Conservation (phyloP, 116 monocot genomes). For the Thalassia testudinum region DNA sequence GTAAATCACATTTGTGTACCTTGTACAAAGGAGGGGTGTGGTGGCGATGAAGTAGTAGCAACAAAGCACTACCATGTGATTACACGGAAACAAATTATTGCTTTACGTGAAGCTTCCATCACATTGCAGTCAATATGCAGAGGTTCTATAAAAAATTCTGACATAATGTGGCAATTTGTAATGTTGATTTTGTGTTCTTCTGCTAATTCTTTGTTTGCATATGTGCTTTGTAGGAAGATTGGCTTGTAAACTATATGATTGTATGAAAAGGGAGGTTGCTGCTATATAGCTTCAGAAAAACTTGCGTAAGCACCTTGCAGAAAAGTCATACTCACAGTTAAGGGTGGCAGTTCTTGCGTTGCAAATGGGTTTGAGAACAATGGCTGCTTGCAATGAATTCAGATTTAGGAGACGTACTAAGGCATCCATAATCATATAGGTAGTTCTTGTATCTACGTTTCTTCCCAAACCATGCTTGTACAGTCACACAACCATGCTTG, state of each 20-base stretch:
- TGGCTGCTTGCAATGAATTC: constrained; percentile 63
- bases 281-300: constrained; percentile 80
- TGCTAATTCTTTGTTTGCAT: not conserved
- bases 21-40: too few species aligned
- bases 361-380: constrained; percentile 78
- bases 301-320: constrained; percentile 38
- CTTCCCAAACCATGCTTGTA: too few species aligned
- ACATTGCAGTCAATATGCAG: constrained; percentile 66
- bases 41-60: too few species aligned
- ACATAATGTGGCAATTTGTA: not conserved
- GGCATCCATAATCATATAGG: constrained; percentile 68
- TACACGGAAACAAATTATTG: constrained; percentile 57
- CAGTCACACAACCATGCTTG: too few species aligned
- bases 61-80: too few species aligned
- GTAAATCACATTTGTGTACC: too few species aligned
- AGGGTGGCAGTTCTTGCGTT: constrained; percentile 44
- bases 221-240: constrained; percentile 43
- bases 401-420: constrained; percentile 52
- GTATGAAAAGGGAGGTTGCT: constrained; percentile 62
- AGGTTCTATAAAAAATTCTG: constrained; percentile 23
- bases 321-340: constrained; percentile 39
- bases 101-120: constrained; percentile 54
- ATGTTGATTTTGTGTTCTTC: not conserved
- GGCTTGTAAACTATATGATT: constrained; percentile 62
- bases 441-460: constrained; percentile 9